phyloP scores from a whole-genome alignment of 345 rosid species.

The Eutrema yunnanense region DNA sequence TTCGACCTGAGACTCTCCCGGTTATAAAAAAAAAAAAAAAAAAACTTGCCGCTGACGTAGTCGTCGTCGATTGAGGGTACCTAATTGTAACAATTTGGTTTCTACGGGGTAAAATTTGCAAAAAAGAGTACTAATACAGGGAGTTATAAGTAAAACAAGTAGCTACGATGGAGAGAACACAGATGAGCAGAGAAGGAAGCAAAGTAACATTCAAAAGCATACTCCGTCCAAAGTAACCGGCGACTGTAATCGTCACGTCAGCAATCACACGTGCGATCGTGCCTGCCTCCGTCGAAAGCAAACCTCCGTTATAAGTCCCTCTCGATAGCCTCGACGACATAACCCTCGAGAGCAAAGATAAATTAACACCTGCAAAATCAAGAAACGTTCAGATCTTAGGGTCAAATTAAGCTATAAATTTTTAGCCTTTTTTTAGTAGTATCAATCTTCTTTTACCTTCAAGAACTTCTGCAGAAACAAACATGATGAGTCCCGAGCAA shows the following conservation, averaged over 20 bases:
- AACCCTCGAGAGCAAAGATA: slow-evolving; percentile 88
- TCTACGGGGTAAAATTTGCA: neutral
- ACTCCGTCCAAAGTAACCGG: slow-evolving; percentile 67
- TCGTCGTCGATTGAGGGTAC: neutral
- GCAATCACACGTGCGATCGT: slow-evolving; percentile 93
- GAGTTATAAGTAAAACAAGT: slow-evolving; percentile 89
- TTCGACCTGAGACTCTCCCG: too few relatives aligned
- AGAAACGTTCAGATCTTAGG: neutral
- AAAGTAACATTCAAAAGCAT: slow-evolving; percentile 73
- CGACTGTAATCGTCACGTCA: slow-evolving; percentile 78
- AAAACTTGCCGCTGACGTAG: neutral
- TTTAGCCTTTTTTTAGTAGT: neutral
- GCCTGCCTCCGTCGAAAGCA: slow-evolving; percentile 94
- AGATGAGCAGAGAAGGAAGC: slow-evolving; percentile 76
- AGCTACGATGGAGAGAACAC: slow-evolving; percentile 67
- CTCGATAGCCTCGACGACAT: slow-evolving; percentile 95
- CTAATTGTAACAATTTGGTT: neutral
- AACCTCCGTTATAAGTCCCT: slow-evolving; percentile 92
- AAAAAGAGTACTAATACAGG: slow-evolving; percentile 43
- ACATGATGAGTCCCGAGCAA: slow-evolving; percentile 84
- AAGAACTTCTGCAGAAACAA: slow-evolving; percentile 91
- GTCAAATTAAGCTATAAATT: neutral
- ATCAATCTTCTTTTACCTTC: slow-evolving; percentile 50
- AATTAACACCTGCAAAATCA: slow-evolving; percentile 60
- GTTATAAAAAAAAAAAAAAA: too few relatives aligned